These are phyloP conservation scores for Geotrichum armillariae DNA, from an alignment of 1,139 yeast genomes.

Conservation along the genomic window DNA sequence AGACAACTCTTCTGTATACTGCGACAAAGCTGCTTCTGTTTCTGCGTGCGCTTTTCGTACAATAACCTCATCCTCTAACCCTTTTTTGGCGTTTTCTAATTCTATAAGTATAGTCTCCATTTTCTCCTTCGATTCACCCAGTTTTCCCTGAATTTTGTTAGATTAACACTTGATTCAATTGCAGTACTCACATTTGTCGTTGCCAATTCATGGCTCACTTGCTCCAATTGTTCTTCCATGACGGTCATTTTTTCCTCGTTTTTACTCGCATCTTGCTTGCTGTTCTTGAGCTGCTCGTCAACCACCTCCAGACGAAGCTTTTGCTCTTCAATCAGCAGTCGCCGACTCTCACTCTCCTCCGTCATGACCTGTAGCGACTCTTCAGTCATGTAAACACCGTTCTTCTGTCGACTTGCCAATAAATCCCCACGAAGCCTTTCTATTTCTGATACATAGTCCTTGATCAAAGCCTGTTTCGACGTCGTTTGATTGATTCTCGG, in stretches of 20 bases:
- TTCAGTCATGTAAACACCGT: slow-evolving; percentile 64
- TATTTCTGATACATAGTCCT: slow-evolving; percentile 57
- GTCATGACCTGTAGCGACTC: slow-evolving; percentile 29
- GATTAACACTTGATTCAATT: slow-evolving; percentile 22
- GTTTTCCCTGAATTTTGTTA: neutral
- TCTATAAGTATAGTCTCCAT: slow-evolving; percentile 13
- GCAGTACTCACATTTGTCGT: slow-evolving; percentile 21
- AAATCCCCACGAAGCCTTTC: slow-evolving; percentile 63
- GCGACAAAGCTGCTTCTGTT: slow-evolving; percentile 23
- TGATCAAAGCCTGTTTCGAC: slow-evolving; percentile 51
- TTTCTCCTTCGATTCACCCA: neutral
- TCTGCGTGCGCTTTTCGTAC: slow-evolving; percentile 20
- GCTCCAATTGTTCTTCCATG: slow-evolving; percentile 28
- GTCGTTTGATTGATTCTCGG: slow-evolving; percentile 63
- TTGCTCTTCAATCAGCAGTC: slow-evolving; percentile 43
- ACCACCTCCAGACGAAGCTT: slow-evolving; percentile 46
- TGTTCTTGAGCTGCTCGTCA: slow-evolving; percentile 40
- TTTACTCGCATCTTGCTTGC: neutral
- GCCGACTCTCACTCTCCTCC: slow-evolving; percentile 45
- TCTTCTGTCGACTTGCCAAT: slow-evolving; percentile 59
- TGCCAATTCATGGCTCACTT: slow-evolving; percentile 22
- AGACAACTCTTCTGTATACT: neutral
- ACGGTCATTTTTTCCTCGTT: slow-evolving; percentile 20
- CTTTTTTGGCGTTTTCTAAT: slow-evolving; percentile 21
- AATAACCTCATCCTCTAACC: neutral